Conservation (phyloP, 768 basidiomycete species). For the Botryobasidium botryosum region DNA sequence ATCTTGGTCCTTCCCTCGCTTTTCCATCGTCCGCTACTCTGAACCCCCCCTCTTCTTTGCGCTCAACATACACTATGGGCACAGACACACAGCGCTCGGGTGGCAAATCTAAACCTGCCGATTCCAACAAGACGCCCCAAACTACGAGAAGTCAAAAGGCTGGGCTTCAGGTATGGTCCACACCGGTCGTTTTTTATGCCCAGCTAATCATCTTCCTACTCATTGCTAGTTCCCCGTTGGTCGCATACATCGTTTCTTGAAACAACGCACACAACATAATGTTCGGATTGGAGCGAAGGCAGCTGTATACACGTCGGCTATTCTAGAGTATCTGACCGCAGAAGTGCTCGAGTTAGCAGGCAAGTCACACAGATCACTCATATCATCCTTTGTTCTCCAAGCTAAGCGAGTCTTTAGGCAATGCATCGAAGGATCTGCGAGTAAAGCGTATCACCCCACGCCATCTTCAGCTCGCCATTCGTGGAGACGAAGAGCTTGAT, state of each 20-base stretch:
- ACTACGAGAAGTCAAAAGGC: constrained; percentile 49
- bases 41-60: too few relatives aligned
- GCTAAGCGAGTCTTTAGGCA: constrained; percentile 34
- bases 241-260: constrained; percentile 92
- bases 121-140: constrained; percentile 4
- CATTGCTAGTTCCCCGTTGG: constrained; percentile 73
- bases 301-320: constrained; percentile 90
- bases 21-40: too few relatives aligned
- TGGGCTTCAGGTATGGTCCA: constrained; percentile 52
- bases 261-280: constrained; percentile 83
- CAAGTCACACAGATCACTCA: constrained; percentile 23
- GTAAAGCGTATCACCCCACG: constrained; percentile 95
- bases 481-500: constrained; percentile 96
- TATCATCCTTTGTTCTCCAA: background rate
- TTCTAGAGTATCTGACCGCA: constrained; percentile 89
- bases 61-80: background rate
- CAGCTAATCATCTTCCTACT: constrained; percentile 5
- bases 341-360: constrained; percentile 94
- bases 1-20: too few relatives aligned
- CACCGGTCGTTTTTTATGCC: background rate
- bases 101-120: constrained; percentile 6
- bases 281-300: constrained; percentile 96
- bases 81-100: background rate
- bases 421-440: constrained; percentile 92
- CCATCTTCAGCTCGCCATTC: constrained; percentile 89